Percentiles rank a stretch among this genome's conserved stretches.
Conservation (phyloP, 2,329 filamentous ascomycete genomes). For the Epichloe festucae region DNA sequence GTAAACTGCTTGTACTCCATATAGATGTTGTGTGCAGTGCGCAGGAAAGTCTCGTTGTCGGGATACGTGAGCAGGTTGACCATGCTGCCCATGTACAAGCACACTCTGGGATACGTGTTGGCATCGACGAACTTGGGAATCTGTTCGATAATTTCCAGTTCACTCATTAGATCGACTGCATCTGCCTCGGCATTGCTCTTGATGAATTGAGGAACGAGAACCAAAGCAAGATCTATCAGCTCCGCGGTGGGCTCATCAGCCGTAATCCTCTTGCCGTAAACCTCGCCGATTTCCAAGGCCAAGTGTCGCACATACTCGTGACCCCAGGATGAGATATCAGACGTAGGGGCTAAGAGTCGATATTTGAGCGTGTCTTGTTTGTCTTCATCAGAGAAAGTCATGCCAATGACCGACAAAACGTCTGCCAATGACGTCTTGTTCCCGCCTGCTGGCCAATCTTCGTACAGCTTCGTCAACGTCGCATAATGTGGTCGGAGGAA, state of each 20-base stretch:
- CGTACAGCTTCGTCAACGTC: conserved; percentile 74
- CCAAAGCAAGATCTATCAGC: conserved; percentile 69
- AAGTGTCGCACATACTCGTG: conserved; percentile 97
- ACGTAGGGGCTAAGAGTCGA: conserved; percentile 74
- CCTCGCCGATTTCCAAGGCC: conserved; percentile 88
- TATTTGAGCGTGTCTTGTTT: conserved; percentile 94
- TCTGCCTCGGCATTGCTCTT: conserved; percentile 97
- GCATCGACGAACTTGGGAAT: conserved; percentile 84
- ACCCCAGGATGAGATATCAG: conserved; percentile 93
- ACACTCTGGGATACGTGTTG: conserved; percentile 85
- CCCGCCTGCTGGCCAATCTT: conserved; percentile 71
- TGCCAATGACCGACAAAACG: conserved; percentile 91
- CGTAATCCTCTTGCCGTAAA: conserved; percentile 77
- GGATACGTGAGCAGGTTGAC: conserved; percentile 95
- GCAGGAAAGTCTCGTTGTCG: conserved; percentile 91
- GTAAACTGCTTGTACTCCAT: conserved; percentile 84
- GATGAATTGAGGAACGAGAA: conserved; percentile 85
- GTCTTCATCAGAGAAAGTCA: conserved; percentile 97
- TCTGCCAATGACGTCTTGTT: conserved; percentile 88
- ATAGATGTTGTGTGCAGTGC: conserved; percentile 88
- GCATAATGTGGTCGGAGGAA: conserved; percentile 96
- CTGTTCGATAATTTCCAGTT: conserved; percentile 91
- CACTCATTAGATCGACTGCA: conserved; percentile 91
- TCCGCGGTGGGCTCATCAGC: conserved; percentile 77
- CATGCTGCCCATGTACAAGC: conserved; percentile 98